Evolutionary conservation across 441 rosid species (phyloP).

Genomic region (Aleurites moluccanus): DNA sequence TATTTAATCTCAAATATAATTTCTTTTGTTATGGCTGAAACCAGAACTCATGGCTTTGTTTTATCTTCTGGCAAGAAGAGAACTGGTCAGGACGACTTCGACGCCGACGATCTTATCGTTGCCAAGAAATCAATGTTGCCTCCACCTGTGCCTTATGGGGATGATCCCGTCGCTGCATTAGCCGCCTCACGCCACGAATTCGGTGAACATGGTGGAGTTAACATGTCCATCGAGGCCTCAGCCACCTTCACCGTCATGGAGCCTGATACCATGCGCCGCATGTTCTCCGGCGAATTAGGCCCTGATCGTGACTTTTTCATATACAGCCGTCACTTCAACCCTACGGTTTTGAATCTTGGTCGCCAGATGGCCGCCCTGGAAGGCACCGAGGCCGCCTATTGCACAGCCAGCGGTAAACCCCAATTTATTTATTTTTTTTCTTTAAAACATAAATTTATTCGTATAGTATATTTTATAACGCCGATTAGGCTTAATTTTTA

Average conservation of each 20-base stretch:
- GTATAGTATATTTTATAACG: too few relatives aligned
- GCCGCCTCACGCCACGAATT: constrained; percentile 85
- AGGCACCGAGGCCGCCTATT: constrained; percentile 94
- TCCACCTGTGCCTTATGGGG: constrained; percentile 28
- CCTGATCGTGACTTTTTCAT: constrained; percentile 90
- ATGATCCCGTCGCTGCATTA: constrained; percentile 74
- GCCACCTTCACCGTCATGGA: constrained; percentile 98
- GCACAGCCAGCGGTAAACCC: constrained; percentile 83
- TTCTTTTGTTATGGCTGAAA: constrained; percentile 45
- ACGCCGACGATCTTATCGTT: constrained; percentile 33
- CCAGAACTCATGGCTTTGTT: constrained; percentile 32
- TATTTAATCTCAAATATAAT: background rate
- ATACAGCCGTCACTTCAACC: constrained; percentile 48
- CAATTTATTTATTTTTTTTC: background rate
- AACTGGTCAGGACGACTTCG: constrained; percentile 40
- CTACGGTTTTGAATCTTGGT: constrained; percentile 84
- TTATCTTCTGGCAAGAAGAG: constrained; percentile 54
- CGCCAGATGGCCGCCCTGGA: constrained; percentile 99
- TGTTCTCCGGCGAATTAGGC: constrained; percentile 91
- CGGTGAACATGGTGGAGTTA: constrained; percentile 95
- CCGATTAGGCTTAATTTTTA: background rate
- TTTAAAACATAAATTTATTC: background rate
- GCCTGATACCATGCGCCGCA: constrained; percentile 87
- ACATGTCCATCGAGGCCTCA: constrained; percentile 99
- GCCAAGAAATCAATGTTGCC: constrained; percentile 53